phyloP scores from a whole-genome alignment of 2,329 filamentous ascomycete genomes.

The Biscogniauxia sp. region DNA sequence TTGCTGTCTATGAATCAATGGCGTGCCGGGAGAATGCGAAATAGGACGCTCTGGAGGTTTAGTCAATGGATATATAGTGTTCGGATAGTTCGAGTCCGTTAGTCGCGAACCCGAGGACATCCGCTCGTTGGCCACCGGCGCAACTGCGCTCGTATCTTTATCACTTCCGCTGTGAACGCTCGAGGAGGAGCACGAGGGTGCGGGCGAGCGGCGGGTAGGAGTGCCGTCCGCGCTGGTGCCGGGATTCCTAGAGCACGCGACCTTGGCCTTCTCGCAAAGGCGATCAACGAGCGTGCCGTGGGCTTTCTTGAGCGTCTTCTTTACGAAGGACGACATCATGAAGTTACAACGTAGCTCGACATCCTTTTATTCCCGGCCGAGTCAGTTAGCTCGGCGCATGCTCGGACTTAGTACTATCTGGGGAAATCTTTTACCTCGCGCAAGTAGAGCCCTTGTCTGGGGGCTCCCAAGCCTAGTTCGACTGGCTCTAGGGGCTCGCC shows the following conservation, averaged over 20 bases:
- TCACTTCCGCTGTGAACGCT: conserved; percentile 10
- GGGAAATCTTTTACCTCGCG: conserved; percentile 50
- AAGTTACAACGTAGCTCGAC: conserved; percentile 80
- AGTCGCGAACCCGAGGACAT: background rate
- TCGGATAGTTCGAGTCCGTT: background rate
- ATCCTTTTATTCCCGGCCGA: conserved; percentile 43
- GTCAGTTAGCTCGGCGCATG: background rate
- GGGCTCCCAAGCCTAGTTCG: conserved; percentile 66
- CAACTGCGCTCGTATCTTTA: conserved; percentile 1
- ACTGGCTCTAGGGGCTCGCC: conserved; percentile 65
- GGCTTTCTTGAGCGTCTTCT: conserved; percentile 75
- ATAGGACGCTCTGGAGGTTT: background rate
- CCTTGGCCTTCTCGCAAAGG: conserved; percentile 52
- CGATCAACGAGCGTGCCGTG: conserved; percentile 68
- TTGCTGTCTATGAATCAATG: conserved; percentile 4
- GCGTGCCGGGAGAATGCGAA: background rate
- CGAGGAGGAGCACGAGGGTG: conserved; percentile 5
- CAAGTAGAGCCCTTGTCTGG: conserved; percentile 70
- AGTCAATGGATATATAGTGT: background rate
- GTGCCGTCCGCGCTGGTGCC: background rate
- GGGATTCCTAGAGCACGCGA: conserved; percentile 2
- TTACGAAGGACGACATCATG: conserved; percentile 73
- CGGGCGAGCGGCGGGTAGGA: background rate
- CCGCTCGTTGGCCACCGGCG: background rate
- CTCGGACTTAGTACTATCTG: background rate